Conservation (phyloP, 805 yeast genomes). For the Pichia rugopelliculosa region DNA sequence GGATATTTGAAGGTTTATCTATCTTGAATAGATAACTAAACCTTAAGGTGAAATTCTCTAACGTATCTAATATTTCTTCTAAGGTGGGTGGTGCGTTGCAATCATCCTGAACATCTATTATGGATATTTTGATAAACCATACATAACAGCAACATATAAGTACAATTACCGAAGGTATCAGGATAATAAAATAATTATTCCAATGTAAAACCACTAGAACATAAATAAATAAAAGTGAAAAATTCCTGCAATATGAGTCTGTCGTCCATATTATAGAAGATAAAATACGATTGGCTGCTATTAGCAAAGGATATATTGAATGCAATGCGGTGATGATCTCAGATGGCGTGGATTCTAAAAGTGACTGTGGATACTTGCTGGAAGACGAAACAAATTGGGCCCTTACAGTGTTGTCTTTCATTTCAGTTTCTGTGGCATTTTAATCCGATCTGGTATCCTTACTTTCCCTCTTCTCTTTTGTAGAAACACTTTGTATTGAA, state of each 20-base stretch:
- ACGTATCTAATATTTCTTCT: constrained; percentile 42
- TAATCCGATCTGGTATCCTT: neutral
- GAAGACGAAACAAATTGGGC: constrained; percentile 13
- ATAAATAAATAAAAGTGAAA: constrained; percentile 33
- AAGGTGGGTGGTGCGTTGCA: constrained; percentile 36
- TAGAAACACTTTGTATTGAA: no score
- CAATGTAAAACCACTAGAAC: constrained; percentile 37
- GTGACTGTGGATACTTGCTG: constrained; percentile 8
- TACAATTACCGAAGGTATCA: constrained; percentile 34
- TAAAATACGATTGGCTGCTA: constrained; percentile 36
- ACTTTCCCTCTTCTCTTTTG: no score
- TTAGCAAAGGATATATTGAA: constrained; percentile 40
- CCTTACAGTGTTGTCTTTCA: neutral
- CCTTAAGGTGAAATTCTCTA: constrained; percentile 39
- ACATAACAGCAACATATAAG: constrained; percentile 33
- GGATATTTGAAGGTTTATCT: constrained; percentile 4
- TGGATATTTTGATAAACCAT: constrained; percentile 39
- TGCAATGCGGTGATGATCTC: constrained; percentile 39
- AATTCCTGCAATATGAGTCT: constrained; percentile 40
- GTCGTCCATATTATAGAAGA: constrained; percentile 51
- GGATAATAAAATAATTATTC: constrained; percentile 29
- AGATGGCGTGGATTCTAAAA: constrained; percentile 29
- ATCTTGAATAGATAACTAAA: constrained; percentile 31
- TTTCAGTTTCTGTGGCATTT: neutral
- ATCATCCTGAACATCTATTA: constrained; percentile 25